A percentile compares a stretch with the other conserved stretches of the same genome.
These are phyloP conservation scores for Hanseniaspora valbyensis DNA, from an alignment of 805 yeast genomes.

Conservation along the genomic window DNA sequence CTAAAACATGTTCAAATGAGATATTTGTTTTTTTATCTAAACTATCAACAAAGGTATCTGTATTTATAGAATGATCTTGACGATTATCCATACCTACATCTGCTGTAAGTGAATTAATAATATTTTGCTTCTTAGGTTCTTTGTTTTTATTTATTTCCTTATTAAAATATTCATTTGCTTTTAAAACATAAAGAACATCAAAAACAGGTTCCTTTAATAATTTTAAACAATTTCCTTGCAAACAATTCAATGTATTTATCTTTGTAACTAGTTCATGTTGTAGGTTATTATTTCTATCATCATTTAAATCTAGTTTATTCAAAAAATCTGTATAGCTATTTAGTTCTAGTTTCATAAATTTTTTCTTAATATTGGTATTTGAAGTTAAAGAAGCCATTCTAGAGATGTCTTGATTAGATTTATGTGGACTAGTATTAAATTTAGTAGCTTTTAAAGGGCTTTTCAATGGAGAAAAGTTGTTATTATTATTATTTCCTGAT, in stretches of 20 bases:
- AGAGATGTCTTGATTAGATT: no score
- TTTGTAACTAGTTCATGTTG: conserved; percentile 1
- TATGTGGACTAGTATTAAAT: no score
- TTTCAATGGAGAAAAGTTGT: no score
- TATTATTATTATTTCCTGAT: not conserved
- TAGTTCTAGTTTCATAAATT: not conserved
- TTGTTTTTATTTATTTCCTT: not conserved
- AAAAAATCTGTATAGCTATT: not conserved
- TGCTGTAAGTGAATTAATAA: not conserved
- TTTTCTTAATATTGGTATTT: conserved; percentile 11
- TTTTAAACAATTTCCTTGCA: not conserved
- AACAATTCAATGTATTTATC: conserved; percentile 3
- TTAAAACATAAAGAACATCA: conserved; percentile 7
- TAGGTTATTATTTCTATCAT: not conserved
- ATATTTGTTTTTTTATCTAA: not conserved
- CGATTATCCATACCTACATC: not conserved
- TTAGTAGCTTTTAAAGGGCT: no score
- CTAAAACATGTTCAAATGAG: not conserved
- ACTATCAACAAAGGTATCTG: not conserved
- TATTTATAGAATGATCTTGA: not conserved
- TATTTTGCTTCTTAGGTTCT: not conserved
- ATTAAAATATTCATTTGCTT: not conserved
- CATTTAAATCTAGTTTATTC: not conserved
- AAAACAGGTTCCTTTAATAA: conserved; percentile 13
- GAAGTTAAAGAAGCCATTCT: conserved; percentile 6